Conservation (phyloP, 1,284 basidiomycete species). For the Sphagnurus paluster region DNA sequence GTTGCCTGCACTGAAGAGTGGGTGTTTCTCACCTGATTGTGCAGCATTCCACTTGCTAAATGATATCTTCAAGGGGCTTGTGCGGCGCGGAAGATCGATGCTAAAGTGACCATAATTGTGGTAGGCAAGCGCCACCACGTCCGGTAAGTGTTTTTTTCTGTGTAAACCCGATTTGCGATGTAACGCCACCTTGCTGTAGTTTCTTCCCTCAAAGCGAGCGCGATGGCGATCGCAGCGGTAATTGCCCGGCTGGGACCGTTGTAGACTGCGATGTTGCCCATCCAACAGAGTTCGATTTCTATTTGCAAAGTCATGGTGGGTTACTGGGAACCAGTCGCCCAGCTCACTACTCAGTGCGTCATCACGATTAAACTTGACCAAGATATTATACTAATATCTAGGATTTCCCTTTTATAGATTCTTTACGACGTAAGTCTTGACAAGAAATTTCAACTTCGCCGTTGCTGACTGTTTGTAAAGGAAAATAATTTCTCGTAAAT, state of each 20-base stretch:
- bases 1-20: conserved; percentile 57
- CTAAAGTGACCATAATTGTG: conserved; percentile 72
- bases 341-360: conserved; percentile 61
- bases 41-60: conserved; percentile 2
- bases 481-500: conserved; percentile 34
- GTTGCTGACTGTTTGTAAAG: conserved; percentile 18
- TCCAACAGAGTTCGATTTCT: conserved; percentile 80
- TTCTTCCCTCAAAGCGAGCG: conserved; percentile 63
- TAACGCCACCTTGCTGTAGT: conserved; percentile 18
- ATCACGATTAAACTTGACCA: not conserved
- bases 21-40: conserved; percentile 12
- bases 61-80: conserved; percentile 50
- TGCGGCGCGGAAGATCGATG: conserved; percentile 48
- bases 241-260: conserved; percentile 75
- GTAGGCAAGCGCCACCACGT: conserved; percentile 80
- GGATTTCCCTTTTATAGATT: conserved; percentile 31
- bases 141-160: conserved; percentile 34
- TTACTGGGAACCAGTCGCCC: conserved; percentile 64
- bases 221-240: conserved; percentile 66
- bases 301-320: conserved; percentile 75
- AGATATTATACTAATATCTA: too few relatives aligned
- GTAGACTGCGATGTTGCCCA: conserved; percentile 71
- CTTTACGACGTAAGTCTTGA: conserved; percentile 36
- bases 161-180: not conserved
- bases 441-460: not conserved